These are phyloP conservation scores for Alternaria conjuncta DNA, from an alignment of 2,329 filamentous ascomycete species.

Conservation along the genomic window DNA sequence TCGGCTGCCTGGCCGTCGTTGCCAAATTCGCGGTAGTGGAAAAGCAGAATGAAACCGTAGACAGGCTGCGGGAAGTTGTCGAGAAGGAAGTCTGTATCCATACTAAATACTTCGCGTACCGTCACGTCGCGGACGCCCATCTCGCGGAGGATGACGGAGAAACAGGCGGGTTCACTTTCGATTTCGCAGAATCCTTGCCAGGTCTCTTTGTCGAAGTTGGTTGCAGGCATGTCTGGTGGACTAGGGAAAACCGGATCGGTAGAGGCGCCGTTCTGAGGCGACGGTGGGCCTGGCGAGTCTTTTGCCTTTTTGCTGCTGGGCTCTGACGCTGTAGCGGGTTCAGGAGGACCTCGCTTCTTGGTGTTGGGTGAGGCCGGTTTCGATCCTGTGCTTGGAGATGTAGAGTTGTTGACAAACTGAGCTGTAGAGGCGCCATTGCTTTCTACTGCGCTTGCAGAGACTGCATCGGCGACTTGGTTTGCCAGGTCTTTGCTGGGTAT, in stretches of 20 bases:
- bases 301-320: slow-evolving; percentile 28
- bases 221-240: slow-evolving; percentile 42
- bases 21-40: slow-evolving; percentile 67
- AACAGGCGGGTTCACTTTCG: slow-evolving; percentile 86
- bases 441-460: not conserved
- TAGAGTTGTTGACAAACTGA: not conserved
- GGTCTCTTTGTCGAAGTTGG: slow-evolving; percentile 47
- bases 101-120: slow-evolving; percentile 75
- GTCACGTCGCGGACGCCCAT: slow-evolving; percentile 77
- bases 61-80: slow-evolving; percentile 51
- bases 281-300: slow-evolving; percentile 1
- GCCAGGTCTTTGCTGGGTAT: not conserved
- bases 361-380: slow-evolving; percentile 6
- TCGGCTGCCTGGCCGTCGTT: slow-evolving; percentile 58
- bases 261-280: not conserved
- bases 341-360: slow-evolving; percentile 25
- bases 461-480: not conserved
- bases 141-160: slow-evolving; percentile 82
- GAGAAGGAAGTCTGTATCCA: slow-evolving; percentile 60
- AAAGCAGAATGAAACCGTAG: slow-evolving; percentile 88
- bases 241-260: slow-evolving; percentile 20
- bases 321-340: slow-evolving; percentile 8
- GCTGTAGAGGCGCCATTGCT: not conserved
- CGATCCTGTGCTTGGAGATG: not conserved
- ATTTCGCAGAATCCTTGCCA: slow-evolving; percentile 83